Evolutionary conservation across 345 rosid genomes (phyloP), one percentile per base, ranked within the genome.

Genomic region (Stellera chamaejasme): DNA sequence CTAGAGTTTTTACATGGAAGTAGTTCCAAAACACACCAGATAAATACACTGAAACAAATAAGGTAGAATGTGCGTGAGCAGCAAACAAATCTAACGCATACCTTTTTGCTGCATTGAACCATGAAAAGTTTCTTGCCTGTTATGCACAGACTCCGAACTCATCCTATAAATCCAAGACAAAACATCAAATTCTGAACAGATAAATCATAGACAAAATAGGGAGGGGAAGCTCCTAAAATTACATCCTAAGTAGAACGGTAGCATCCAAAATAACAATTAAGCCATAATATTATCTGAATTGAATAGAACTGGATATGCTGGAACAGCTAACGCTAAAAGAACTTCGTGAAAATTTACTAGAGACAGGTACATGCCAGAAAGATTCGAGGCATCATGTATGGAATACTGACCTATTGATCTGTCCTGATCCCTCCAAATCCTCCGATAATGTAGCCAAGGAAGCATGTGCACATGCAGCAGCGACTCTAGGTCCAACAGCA

Each of bases 391-490:
- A 62, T 19, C 23, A 23, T 19, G 23, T 19, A 19, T 15, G 61
- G 36, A 28, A 46, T 27, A 81, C 83, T 61, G 51, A 92, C 98
- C 87, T 86, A 44, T 75, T 71, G 67, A 63, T 64, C 41, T 50
- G 74, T 48, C 48, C 74, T 0, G 67, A 16, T 55, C 70, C 76
- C 55, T 75, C 80, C 56, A 58, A 68, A 69, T 84, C 94, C 59
- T 76, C 82, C 10, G 90, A 81, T 70, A 93, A 69, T 62, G 79
- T 79, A 28, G 82, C 83, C 63, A 93, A 81, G 54, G 99, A 82
- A 69, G 96, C 91, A 75, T 93, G 97, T 42, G 99, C 97, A 83
- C 97, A 87, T 50, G 96, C 94, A 11, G 99, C 97, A 58, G 99
- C 97, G 72, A 93, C 94, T 72, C 99, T 81, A 41, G 99, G 99